Evolutionary conservation across 192 early-diverging fungal genomes (phyloP).

Genomic region (Haplosporangium gracile): DNA sequence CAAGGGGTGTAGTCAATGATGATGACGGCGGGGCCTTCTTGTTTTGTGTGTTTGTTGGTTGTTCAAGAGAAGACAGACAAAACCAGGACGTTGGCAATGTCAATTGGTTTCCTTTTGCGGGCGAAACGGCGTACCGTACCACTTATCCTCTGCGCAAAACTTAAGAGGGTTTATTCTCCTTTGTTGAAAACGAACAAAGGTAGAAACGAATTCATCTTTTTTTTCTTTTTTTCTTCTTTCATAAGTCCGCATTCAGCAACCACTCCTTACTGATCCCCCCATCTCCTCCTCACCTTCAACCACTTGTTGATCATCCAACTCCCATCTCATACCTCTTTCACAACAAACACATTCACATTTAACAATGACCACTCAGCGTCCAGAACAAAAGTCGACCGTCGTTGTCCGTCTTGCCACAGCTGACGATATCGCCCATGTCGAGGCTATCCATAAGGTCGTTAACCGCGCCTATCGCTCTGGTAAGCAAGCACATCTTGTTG

Average conservation of each 20-base stretch:
- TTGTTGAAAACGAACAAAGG: not conserved
- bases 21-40: too few relatives aligned
- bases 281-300: not conserved
- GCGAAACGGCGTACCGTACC: not conserved
- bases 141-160: constrained; percentile 1
- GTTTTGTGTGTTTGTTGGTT: too few relatives aligned
- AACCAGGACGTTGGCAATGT: too few relatives aligned
- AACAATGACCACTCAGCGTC: constrained; percentile 26
- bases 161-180: not conserved
- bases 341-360: not conserved
- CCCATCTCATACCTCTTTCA: not conserved
- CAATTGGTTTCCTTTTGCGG: not conserved
- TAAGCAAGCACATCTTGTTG: not conserved
- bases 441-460: constrained; percentile 50
- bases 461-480: constrained; percentile 65
- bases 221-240: not conserved
- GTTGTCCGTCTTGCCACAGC: constrained; percentile 38
- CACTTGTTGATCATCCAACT: not conserved
- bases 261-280: not conserved
- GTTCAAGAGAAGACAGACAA: too few relatives aligned
- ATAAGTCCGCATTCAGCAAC: not conserved
- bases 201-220: not conserved
- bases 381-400: constrained; percentile 35
- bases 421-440: constrained; percentile 25
- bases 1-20: too few relatives aligned